Evolutionary conservation across 768 basidiomycete genomes (phyloP), one percentile per base, ranked within the genome.

Genomic region (Russula vinacea): DNA sequence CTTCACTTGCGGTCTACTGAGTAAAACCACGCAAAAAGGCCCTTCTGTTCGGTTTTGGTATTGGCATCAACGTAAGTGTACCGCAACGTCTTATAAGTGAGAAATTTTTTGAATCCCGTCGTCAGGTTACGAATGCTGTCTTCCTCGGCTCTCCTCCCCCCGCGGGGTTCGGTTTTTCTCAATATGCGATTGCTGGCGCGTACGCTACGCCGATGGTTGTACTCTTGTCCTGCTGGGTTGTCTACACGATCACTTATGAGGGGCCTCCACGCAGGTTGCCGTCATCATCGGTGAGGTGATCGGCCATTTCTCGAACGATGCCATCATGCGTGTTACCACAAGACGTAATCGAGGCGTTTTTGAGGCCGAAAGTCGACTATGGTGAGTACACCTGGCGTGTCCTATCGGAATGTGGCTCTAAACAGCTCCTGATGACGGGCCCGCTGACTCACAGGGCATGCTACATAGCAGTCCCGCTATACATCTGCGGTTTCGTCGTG

Each of bases 61-160:
- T 86, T 58, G 85, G 86, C 39, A 83, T 85, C 56, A 86, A 85
- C 67, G 83, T 83, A 55, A 50, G 78, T 59, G 52, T 10, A 50
- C 14, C 16, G 13, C 22, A n/a, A 14, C n/a, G 14, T 22, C 33
- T 17, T 22, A 37, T 33, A 54, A 5, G 5, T 2, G 35, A 26
- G 32, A 13, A 32, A 13, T 10, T 22, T 22, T 6, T 50, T 26
- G 3, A 53, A 26, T 58, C 33, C 5, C 16, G n/a, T 50, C 2
- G 51, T 59, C 58, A 87, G 82, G 83, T 84, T 19, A 90, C 86
- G 2, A 85, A 83, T 63, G 84, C 82, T 0, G 84, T 87, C 1
- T 88, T 88, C 75, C 73, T 88, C 1, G 84, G 84, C 6, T 75
- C 75, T 4, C 83, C 84, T 0, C 76, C 76, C 1, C 84, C 84